Percentiles rank a stretch among this genome's conserved stretches.
Conservation (phyloP, 1,284 basidiomycete genomes). For the Ceratobasidium sp. region DNA sequence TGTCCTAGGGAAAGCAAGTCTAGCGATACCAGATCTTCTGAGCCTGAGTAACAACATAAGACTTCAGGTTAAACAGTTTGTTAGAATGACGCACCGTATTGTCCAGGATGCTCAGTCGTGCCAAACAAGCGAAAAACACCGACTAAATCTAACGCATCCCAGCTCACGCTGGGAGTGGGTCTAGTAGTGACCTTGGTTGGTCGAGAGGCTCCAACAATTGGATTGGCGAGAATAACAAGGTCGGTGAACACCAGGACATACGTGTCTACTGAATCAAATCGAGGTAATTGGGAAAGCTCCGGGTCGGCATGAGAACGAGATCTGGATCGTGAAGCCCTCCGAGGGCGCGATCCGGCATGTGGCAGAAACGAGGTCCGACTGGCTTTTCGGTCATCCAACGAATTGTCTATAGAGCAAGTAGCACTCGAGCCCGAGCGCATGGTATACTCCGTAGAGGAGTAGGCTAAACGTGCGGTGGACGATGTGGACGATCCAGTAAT, state of each 20-base stretch:
- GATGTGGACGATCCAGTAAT: slow-evolving; percentile 31
- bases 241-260: slow-evolving; percentile 75
- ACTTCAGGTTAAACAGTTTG: not conserved
- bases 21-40: slow-evolving; percentile 54
- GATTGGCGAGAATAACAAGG: slow-evolving; percentile 62
- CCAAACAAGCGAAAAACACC: slow-evolving; percentile 66
- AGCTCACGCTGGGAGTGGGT: slow-evolving; percentile 48
- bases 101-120: slow-evolving; percentile 52
- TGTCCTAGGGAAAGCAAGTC: slow-evolving; percentile 62
- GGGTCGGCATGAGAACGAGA: not conserved
- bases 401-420: slow-evolving; percentile 12
- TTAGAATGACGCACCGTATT: slow-evolving; percentile 44
- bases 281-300: not conserved
- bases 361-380: not conserved
- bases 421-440: slow-evolving; percentile 34
- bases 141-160: slow-evolving; percentile 58
- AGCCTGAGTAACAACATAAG: slow-evolving; percentile 42
- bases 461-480: not conserved
- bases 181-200: slow-evolving; percentile 45
- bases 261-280: slow-evolving; percentile 46
- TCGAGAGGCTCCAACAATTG: slow-evolving; percentile 45
- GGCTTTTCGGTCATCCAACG: not conserved
- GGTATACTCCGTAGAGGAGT: slow-evolving; percentile 25
- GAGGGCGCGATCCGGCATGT: slow-evolving; percentile 20
- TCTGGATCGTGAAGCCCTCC: not conserved